Evolutionary conservation across 2,329 filamentous ascomycete species (phyloP), one percentile per base, ranked within the genome.

Genomic region (Daldinia sp.): DNA sequence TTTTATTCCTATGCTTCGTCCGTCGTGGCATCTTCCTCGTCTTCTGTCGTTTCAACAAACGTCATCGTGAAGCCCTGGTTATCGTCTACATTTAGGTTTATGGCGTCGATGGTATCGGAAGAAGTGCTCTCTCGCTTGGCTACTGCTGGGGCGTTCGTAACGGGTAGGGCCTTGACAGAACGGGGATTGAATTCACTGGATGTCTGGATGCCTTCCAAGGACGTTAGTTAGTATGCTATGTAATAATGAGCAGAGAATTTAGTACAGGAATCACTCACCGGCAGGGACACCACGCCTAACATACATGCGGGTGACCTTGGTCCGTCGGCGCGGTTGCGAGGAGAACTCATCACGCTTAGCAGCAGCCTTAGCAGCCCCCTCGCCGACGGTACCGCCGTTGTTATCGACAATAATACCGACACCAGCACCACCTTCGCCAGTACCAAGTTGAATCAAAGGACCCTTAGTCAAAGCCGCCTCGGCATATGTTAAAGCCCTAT

Each of bases 281-380:
- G 73, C 73, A 29, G 78, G 79, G 55, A 81, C 72, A 56, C 79
- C 80, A 39, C 79, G 77, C 70, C 78, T 77, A 58, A 81, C 75
- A 61, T 79, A 81, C 79, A 81, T 81, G 64, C 78, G 80, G 47
- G 80, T 81, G 58, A 81, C 78, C 72, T 79, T 80, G 56, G 78
- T 75, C 45, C 77, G 77, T 43, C 75, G 76, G 55, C 73, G 73
- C n/a, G 76, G 75, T 34, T 74, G 69, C 27, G 68, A 50, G 32
- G 64, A 68, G n/a, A 64, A 45, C 30, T 70, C 71, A 27, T 70
- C 67, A 32, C 71, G 71, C 63, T 73, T 72, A 5, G 53, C 64
- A 11, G 60, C 58, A 11, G 61, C 67, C 8, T 43, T 61, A 8
- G 45, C 57, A 6, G 43, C 64, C 9, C 30, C 68, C 13, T 27